Evolutionary conservation across 2,329 filamentous ascomycete genomes (phyloP).

Genomic region (Neoscytalidium dimidiatum): DNA sequence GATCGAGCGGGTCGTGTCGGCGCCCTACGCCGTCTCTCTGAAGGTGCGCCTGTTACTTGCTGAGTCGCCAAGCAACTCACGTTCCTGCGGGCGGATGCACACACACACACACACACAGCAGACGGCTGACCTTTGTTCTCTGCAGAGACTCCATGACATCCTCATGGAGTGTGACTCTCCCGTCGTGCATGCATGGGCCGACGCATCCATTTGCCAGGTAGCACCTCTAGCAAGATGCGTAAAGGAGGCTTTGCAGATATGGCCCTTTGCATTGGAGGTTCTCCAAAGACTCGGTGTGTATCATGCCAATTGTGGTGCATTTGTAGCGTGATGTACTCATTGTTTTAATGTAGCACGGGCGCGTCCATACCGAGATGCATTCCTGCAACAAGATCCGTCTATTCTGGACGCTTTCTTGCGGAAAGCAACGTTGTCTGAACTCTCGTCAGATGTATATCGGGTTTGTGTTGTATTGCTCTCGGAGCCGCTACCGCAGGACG

Average conservation of each 20-base stretch:
- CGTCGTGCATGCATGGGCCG: conserved; percentile 48
- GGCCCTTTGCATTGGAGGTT: conserved; percentile 53
- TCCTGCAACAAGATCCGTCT: conserved; percentile 33
- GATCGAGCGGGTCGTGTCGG: conserved; percentile 49
- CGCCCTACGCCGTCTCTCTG: conserved; percentile 53
- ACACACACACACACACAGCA: too few species aligned
- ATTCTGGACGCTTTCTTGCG: conserved; percentile 35
- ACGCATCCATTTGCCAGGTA: conserved; percentile 47
- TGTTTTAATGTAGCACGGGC: neutral
- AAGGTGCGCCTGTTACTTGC: conserved; percentile 42
- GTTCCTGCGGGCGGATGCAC: too few species aligned
- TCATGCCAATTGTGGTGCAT: too few species aligned
- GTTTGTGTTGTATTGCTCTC: conserved; percentile 37
- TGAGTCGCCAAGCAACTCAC: conserved; percentile 18
- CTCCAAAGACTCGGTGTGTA: conserved; percentile 51
- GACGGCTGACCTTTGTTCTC: neutral
- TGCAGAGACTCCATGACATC: conserved; percentile 39
- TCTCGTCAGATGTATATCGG: neutral
- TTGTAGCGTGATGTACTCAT: neutral
- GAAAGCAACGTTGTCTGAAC: conserved; percentile 32
- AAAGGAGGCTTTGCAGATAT: conserved; percentile 53
- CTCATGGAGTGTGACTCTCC: conserved; percentile 33
- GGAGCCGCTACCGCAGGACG: conserved; percentile 30
- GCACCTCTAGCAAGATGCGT: conserved; percentile 37
- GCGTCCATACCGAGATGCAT: conserved; percentile 28